These are phyloP conservation scores for Striga hermonthica DNA, from an alignment of 305 asterid species.

Conservation along the genomic window DNA sequence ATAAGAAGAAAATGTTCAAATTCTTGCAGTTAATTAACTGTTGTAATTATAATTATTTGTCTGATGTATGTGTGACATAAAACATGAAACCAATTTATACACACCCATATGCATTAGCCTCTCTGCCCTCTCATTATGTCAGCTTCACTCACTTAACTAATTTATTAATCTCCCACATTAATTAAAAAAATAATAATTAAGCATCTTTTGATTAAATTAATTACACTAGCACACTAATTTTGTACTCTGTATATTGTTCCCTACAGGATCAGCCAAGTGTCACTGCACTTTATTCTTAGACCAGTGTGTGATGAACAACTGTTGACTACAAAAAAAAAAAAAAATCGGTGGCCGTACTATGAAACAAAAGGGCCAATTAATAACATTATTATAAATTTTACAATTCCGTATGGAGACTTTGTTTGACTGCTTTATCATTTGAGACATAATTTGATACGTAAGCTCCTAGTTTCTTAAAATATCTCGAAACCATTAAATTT, in stretches of 20 bases:
- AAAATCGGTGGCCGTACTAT: slow-evolving; percentile 24
- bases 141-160: slow-evolving; percentile 20
- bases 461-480: too few relatives aligned
- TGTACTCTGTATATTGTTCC: slow-evolving; percentile 31
- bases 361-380: slow-evolving; percentile 14
- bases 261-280: slow-evolving; percentile 43
- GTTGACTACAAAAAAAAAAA: too few relatives aligned
- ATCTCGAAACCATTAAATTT: too few relatives aligned
- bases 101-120: neutral
- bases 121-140: slow-evolving; percentile 26
- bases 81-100: slow-evolving; percentile 30
- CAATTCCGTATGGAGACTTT: neutral
- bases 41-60: slow-evolving; percentile 22
- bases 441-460: neutral
- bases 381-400: neutral
- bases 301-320: slow-evolving; percentile 27
- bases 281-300: neutral
- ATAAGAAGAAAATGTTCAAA: neutral
- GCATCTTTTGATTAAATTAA: neutral
- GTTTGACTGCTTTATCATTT: neutral
- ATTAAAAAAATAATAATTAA: too few relatives aligned
- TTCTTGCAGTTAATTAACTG: neutral
- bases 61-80: slow-evolving; percentile 37
- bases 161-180: neutral
- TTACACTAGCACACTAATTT: slow-evolving; percentile 18